These are phyloP conservation scores for Alternaria arborescens DNA, from an alignment of 2,329 filamentous ascomycete genomes.

Conservation along the genomic window DNA sequence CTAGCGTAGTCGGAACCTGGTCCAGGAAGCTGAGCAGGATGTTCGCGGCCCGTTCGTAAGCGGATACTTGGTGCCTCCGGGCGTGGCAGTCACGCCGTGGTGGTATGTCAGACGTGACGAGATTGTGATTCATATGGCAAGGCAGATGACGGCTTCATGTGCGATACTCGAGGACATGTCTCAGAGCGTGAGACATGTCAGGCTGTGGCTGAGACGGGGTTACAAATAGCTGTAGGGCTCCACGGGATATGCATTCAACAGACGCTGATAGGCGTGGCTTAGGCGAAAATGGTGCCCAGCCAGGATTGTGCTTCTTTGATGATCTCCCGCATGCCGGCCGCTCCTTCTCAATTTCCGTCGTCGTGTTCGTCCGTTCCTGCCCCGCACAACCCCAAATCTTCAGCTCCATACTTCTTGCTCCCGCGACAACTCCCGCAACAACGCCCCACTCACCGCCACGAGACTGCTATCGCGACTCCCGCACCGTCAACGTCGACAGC, in stretches of 20 bases:
- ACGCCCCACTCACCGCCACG: not conserved
- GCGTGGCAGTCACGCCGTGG: conserved; percentile 7
- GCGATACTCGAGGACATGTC: conserved; percentile 15
- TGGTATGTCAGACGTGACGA: conserved; percentile 12
- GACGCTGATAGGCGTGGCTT: conserved; percentile 23
- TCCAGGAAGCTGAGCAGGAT: conserved; percentile 11
- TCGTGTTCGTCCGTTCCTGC: conserved; percentile 24
- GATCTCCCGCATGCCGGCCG: conserved; percentile 27
- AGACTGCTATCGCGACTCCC: not conserved
- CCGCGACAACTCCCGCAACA: conserved; percentile 7
- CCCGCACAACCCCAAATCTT: conserved; percentile 23
- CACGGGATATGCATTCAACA: conserved; percentile 16
- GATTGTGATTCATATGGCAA: conserved; percentile 17
- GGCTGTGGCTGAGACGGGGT: conserved; percentile 17
- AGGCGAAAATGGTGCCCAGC: conserved; percentile 7
- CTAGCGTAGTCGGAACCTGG: conserved; percentile 5
- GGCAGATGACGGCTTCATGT: conserved; percentile 18
- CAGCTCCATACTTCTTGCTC: conserved; percentile 17
- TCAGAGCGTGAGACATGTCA: conserved; percentile 20
- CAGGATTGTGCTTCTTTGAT: conserved; percentile 22
- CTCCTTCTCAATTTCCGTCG: conserved; percentile 17
- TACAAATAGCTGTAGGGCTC: conserved; percentile 21
- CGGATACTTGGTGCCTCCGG: conserved; percentile 21
- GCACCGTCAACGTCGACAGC: not conserved
- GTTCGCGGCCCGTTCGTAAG: conserved; percentile 35